phyloP scores from a whole-genome alignment of 768 basidiomycete genomes.

The Mycena haematopus region DNA sequence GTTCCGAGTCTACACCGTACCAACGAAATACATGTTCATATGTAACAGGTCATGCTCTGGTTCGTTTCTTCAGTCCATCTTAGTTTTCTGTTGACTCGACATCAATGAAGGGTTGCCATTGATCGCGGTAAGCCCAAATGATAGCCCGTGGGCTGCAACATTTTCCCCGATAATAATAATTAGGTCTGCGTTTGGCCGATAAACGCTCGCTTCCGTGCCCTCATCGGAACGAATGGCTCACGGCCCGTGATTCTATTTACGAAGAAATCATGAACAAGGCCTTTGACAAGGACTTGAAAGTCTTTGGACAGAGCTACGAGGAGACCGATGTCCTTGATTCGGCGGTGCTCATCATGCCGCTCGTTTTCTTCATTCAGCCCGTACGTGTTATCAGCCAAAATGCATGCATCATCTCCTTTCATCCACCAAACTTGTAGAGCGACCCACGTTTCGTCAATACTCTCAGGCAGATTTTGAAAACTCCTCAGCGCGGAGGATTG shows the following conservation, averaged over 20 bases:
- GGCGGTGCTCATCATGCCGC: conserved; percentile 89
- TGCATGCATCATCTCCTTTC: background rate
- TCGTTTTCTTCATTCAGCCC: conserved; percentile 89
- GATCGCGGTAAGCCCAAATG: conserved; percentile 78
- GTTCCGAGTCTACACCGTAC: conserved; percentile 21
- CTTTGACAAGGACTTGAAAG: conserved; percentile 74
- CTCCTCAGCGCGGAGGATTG: conserved; percentile 89
- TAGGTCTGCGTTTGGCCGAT: conserved; percentile 87
- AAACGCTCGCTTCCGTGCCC: conserved; percentile 94
- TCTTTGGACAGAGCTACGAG: conserved; percentile 92
- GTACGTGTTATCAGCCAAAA: conserved; percentile 46
- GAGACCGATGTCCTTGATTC: conserved; percentile 83
- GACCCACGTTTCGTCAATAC: conserved; percentile 92
- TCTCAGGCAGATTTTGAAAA: conserved; percentile 80
- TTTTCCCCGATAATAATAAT: background rate
- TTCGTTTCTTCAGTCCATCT: conserved; percentile 35
- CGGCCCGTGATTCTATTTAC: conserved; percentile 81
- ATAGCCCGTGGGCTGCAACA: background rate
- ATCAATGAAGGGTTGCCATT: conserved; percentile 79
- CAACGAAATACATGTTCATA: conserved; percentile 2
- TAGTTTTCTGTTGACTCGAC: background rate
- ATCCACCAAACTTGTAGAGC: conserved; percentile 48
- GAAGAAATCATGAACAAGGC: conserved; percentile 93
- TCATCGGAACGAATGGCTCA: conserved; percentile 71
- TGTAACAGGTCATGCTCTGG: conserved; percentile 85